These are phyloP conservation scores for Zymoseptoria passerinii DNA, from an alignment of 2,329 filamentous ascomycete species.

Conservation along the genomic window DNA sequence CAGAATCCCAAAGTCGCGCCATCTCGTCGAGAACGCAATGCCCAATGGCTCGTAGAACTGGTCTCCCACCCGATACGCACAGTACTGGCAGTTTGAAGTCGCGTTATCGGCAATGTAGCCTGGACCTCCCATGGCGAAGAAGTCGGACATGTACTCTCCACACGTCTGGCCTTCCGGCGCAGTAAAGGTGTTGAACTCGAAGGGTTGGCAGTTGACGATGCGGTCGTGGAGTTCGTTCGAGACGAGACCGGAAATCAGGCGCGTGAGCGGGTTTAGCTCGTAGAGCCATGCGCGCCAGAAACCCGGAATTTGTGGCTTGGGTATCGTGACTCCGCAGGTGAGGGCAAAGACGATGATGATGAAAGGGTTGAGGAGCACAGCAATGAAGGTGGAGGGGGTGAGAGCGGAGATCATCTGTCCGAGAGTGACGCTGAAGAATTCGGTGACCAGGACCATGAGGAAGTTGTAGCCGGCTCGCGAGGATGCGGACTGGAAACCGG, in stretches of 20 bases:
- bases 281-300: slow-evolving; percentile 79
- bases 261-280: slow-evolving; percentile 74
- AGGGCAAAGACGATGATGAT: slow-evolving; percentile 74
- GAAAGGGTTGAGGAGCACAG: slow-evolving; percentile 72
- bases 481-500: slow-evolving; percentile 57
- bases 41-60: slow-evolving; percentile 65
- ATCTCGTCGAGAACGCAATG: slow-evolving; percentile 60
- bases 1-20: slow-evolving; percentile 77
- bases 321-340: slow-evolving; percentile 82
- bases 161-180: slow-evolving; percentile 60
- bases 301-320: slow-evolving; percentile 64
- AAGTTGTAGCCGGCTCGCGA: slow-evolving; percentile 76
- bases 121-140: slow-evolving; percentile 58
- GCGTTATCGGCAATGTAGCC: slow-evolving; percentile 64
- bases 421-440: slow-evolving; percentile 74
- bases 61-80: slow-evolving; percentile 70
- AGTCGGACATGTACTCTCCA: slow-evolving; percentile 65
- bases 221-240: slow-evolving; percentile 65
- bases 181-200: slow-evolving; percentile 60
- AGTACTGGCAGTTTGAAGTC: slow-evolving; percentile 67
- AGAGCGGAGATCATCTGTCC: slow-evolving; percentile 68
- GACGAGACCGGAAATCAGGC: slow-evolving; percentile 71
- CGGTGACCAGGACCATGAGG: slow-evolving; percentile 73
- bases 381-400: slow-evolving; percentile 71
- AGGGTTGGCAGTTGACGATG: slow-evolving; percentile 50